Evolutionary conservation across 495 filamentous ascomycete genomes (phyloP).

Genomic region (Lasiosphaeria miniovina): DNA sequence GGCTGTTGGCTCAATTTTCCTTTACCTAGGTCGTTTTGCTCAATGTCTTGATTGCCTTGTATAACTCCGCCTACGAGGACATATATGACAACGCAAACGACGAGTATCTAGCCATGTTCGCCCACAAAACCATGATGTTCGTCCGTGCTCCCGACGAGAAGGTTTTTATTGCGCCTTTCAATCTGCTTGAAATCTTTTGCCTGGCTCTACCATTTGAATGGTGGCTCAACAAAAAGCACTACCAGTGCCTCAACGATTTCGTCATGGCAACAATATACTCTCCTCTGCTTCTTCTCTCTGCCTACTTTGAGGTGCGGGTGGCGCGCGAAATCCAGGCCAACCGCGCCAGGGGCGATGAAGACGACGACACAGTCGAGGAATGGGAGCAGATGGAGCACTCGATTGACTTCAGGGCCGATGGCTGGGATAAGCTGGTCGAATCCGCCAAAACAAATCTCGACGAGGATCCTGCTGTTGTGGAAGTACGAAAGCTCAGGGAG

Average conservation of each 20-base stretch:
- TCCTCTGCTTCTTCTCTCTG: constrained; percentile 76
- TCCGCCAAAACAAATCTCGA: constrained; percentile 74
- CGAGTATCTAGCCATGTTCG: constrained; percentile 87
- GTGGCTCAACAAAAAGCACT: constrained; percentile 72
- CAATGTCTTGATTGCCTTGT: constrained; percentile 93
- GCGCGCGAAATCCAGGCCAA: constrained; percentile 69
- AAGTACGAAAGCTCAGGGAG: constrained; percentile 63
- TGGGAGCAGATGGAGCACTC: constrained; percentile 81
- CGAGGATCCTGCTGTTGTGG: constrained; percentile 62
- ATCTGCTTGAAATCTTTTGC: constrained; percentile 82
- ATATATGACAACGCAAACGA: constrained; percentile 93
- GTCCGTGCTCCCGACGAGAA: constrained; percentile 97
- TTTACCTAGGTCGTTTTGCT: constrained; percentile 59
- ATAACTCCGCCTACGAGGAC: constrained; percentile 93
- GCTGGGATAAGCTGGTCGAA: constrained; percentile 74
- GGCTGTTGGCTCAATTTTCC: neutral
- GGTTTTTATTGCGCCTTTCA: constrained; percentile 94
- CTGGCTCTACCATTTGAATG: constrained; percentile 86
- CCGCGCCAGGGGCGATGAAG: constrained; percentile 75
- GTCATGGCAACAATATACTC: constrained; percentile 87
- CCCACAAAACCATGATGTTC: constrained; percentile 92
- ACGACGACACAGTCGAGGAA: constrained; percentile 84
- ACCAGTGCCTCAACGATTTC: constrained; percentile 77
- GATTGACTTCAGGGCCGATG: constrained; percentile 73
- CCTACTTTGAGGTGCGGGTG: constrained; percentile 66